Percentiles rank a stretch among this genome's conserved stretches.
phyloP scores from a whole-genome alignment of 192 early-diverging fungal genomes.

The Coemansia sp. region DNA sequence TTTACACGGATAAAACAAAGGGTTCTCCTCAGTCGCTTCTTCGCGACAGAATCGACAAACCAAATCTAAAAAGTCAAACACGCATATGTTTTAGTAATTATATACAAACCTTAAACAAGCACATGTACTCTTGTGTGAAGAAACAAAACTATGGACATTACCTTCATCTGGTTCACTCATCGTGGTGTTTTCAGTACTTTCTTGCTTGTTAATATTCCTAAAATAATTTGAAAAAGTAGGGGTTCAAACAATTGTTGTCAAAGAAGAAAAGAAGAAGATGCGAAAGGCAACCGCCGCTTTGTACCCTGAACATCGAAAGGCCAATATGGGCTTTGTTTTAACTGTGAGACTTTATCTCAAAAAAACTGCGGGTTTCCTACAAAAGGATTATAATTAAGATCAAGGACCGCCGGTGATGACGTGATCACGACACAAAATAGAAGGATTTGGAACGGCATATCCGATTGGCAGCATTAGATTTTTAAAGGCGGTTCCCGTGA shows the following conservation, averaged over 20 bases:
- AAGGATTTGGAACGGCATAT: not conserved
- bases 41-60: constrained; percentile 73
- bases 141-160: not conserved
- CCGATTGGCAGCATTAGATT: not conserved
- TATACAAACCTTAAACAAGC: no score
- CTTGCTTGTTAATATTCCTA: not conserved
- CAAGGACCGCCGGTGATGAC: not conserved
- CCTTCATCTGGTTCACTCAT: not conserved
- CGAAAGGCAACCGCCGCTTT: no score
- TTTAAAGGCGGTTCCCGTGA: not conserved
- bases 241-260: not conserved
- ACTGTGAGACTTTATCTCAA: no score
- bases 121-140: no score
- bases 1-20: constrained; percentile 88
- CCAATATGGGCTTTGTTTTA: no score
- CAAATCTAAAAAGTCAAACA: constrained; percentile 22
- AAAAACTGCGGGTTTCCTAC: no score
- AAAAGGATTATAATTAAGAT: not conserved
- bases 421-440: not conserved
- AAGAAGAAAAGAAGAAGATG: not conserved
- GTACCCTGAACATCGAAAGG: no score
- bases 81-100: no score
- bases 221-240: not conserved
- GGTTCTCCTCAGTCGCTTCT: constrained; percentile 67
- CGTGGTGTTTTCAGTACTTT: not conserved